Conservation (phyloP, 805 yeast genomes). For the Suhomyces tanzawaensis region DNA sequence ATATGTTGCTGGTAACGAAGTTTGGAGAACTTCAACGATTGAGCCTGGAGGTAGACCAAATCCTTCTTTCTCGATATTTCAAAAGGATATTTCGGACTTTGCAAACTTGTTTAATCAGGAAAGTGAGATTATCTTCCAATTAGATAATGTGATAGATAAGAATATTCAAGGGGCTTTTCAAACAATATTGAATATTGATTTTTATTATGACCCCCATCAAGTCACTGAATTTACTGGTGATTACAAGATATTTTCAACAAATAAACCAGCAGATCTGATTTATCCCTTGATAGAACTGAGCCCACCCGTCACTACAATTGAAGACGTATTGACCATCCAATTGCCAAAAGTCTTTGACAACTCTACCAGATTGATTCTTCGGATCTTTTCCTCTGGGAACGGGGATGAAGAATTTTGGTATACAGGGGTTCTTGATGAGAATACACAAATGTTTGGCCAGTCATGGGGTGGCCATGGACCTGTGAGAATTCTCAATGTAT, state of each 20-base stretch:
- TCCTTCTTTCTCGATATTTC: slow-evolving; percentile 43
- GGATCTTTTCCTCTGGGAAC: slow-evolving; percentile 69
- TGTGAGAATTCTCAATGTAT: slow-evolving; percentile 62
- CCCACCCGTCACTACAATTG: slow-evolving; percentile 4
- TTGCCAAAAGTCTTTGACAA: slow-evolving; percentile 52
- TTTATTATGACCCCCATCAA: slow-evolving; percentile 32
- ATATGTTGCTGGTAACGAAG: slow-evolving; percentile 57
- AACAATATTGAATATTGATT: slow-evolving; percentile 50
- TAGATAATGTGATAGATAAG: slow-evolving; percentile 59
- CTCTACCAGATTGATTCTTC: slow-evolving; percentile 58
- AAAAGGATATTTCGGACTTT: slow-evolving; percentile 66
- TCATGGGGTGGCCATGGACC: slow-evolving; percentile 67
- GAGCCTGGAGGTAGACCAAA: slow-evolving; percentile 48
- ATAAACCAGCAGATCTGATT: slow-evolving; percentile 38
- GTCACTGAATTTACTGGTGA: slow-evolving; percentile 1
- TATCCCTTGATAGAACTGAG: slow-evolving; percentile 30
- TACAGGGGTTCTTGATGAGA: slow-evolving; percentile 53
- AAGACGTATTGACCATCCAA: slow-evolving; percentile 29
- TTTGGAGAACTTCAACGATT: slow-evolving; percentile 84
- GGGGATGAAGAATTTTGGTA: slow-evolving; percentile 87
- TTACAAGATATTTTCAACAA: slow-evolving; percentile 22
- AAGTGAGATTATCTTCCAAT: slow-evolving; percentile 49
- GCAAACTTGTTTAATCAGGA: slow-evolving; percentile 46
- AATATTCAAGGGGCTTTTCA: slow-evolving; percentile 61
- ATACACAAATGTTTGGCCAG: slow-evolving; percentile 36